Percentiles rank a stretch among this genome's conserved stretches.
Evolutionary conservation across 306 rosid genomes (phyloP).

Genomic region (Mimosa bimucronata): DNA sequence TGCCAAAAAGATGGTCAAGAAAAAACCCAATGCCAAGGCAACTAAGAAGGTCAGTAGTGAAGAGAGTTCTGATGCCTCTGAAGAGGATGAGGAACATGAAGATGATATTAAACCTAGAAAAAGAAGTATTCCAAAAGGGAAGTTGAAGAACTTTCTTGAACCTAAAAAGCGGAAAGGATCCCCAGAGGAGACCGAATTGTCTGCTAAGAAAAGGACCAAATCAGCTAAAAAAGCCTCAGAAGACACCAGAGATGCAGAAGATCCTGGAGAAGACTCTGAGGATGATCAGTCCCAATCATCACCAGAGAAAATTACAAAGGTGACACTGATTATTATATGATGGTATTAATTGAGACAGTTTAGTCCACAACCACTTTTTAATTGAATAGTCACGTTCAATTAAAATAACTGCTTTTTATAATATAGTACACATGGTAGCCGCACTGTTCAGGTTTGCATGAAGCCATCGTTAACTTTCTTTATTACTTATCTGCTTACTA

Average conservation of each 20-base stretch:
- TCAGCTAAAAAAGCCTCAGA: constrained; percentile 48
- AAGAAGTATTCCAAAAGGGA: constrained; percentile 59
- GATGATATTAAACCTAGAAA: constrained; percentile 59
- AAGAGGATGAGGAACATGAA: constrained; percentile 54
- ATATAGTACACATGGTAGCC: constrained; percentile 8
- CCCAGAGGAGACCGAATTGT: constrained; percentile 50
- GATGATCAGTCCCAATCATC: constrained; percentile 76
- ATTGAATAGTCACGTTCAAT: constrained; percentile 20
- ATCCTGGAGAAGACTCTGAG: constrained; percentile 65
- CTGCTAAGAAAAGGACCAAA: constrained; percentile 72
- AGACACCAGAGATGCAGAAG: constrained; percentile 58
- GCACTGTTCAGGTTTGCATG: constrained; percentile 12
- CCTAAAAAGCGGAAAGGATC: constrained; percentile 66
- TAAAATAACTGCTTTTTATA: constrained; percentile 19
- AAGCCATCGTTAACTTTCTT: constrained; percentile 14
- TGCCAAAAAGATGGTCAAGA: constrained; percentile 60
- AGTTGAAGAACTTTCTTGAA: constrained; percentile 49
- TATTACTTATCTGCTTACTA: not conserved
- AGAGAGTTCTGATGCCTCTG: constrained; percentile 61
- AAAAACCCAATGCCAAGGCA: constrained; percentile 55
- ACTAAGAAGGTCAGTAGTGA: constrained; percentile 55
- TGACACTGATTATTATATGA: constrained; percentile 33
- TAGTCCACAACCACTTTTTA: constrained; percentile 7
- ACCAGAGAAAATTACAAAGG: constrained; percentile 72
- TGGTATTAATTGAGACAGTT: constrained; percentile 25